Evolutionary conservation across 371 early-diverging fungal species (phyloP).

Genomic region (Fennellomyces sp.): DNA sequence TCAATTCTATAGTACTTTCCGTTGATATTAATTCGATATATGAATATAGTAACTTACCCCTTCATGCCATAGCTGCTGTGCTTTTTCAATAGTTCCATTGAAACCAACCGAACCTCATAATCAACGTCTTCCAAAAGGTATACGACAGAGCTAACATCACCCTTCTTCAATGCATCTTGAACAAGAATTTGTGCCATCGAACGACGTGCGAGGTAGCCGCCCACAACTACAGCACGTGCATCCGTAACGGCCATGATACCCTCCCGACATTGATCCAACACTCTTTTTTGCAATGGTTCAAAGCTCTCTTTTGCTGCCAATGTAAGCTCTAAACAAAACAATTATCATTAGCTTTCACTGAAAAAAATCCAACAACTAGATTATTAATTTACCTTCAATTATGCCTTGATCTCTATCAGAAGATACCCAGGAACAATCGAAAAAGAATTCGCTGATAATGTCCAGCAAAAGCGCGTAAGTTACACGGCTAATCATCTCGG

Average conservation of each 20-base stretch:
- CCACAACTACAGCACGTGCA: conserved; percentile 22
- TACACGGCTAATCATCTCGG: conserved; percentile 30
- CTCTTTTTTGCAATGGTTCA: not conserved
- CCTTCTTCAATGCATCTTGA: conserved; percentile 25
- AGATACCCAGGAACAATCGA: conserved; percentile 49
- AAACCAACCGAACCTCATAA: conserved; percentile 66
- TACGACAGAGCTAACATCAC: conserved; percentile 10
- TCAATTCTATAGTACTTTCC: conserved; percentile 16
- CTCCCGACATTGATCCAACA: conserved; percentile 6
- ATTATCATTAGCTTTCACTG: not conserved
- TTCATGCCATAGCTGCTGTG: conserved; percentile 16
- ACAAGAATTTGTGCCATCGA: conserved; percentile 48
- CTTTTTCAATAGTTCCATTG: conserved; percentile 41
- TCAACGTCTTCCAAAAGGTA: conserved; percentile 38
- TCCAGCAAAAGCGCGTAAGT: conserved; percentile 51
- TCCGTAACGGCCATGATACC: not conserved
- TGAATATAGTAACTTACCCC: conserved; percentile 13
- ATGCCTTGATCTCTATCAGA: conserved; percentile 19
- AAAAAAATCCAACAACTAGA: not conserved
- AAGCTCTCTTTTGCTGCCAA: not conserved
- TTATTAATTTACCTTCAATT: conserved; percentile 20
- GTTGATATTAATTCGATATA: not conserved
- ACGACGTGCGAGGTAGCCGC: conserved; percentile 50
- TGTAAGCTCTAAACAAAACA: not conserved
- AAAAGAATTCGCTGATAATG: conserved; percentile 55